A percentile compares a stretch with the other conserved stretches of the same genome.
phyloP scores from a whole-genome alignment of 2,329 filamentous ascomycete genomes.

The Cladosporium sphaerospermum region DNA sequence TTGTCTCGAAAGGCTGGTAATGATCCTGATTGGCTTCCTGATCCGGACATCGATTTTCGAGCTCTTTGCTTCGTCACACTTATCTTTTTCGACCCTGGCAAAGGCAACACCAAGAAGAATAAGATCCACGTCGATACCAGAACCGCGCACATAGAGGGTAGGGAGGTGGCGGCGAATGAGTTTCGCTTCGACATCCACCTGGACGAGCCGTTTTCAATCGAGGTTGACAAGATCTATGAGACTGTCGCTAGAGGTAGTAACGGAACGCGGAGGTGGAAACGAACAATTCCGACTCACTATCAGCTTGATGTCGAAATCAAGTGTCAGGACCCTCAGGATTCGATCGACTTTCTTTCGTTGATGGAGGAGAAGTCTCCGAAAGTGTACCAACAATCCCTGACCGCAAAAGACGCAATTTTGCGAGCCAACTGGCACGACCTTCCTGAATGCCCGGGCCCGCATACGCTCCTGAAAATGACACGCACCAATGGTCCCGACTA shows the following conservation, averaged over 20 bases:
- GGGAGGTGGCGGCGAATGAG: not conserved
- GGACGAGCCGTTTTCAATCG: conserved; percentile 20
- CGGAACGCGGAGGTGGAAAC: conserved; percentile 18
- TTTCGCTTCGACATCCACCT: conserved; percentile 20
- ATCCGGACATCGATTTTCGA: conserved; percentile 15
- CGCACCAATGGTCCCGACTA: conserved; percentile 16
- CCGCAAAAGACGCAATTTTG: conserved; percentile 19
- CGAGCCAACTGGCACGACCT: conserved; percentile 27
- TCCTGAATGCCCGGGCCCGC: conserved; percentile 19
- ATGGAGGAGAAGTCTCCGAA: conserved; percentile 16
- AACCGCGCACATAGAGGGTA: conserved; percentile 15
- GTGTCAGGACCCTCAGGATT: conserved; percentile 26
- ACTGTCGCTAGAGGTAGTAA: conserved; percentile 14
- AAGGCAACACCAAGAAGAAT: conserved; percentile 7
- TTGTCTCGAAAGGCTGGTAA: not conserved
- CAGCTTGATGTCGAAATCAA: conserved; percentile 24
- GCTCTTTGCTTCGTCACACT: conserved; percentile 20
- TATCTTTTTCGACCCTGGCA: conserved; percentile 12
- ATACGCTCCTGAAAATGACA: too few relatives aligned
- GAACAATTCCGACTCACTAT: conserved; percentile 18
- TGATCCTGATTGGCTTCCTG: conserved; percentile 19
- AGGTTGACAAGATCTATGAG: conserved; percentile 18
- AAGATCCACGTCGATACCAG: conserved; percentile 13
- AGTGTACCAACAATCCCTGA: not conserved
- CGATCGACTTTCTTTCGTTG: conserved; percentile 24